phyloP scores from a whole-genome alignment of 108 stramenopile species.

The Pseudonitzschia pungens region DNA sequence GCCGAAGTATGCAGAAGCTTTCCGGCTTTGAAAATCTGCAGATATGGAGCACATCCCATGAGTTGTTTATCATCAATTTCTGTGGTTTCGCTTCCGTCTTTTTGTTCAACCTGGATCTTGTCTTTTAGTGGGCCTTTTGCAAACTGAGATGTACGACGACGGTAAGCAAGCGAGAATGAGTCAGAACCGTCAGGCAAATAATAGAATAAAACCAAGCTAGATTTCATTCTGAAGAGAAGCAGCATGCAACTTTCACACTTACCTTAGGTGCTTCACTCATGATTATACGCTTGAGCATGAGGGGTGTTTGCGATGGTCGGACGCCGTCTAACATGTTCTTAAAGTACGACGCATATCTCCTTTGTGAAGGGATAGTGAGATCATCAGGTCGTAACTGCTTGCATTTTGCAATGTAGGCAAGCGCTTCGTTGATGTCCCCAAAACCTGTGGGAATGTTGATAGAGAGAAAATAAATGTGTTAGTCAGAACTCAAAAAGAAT shows the following conservation, averaged over 20 bases:
- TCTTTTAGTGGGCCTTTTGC: conserved; percentile 39
- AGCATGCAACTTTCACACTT: conserved; percentile 4
- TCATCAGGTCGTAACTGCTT: conserved; percentile 63
- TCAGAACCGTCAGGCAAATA: background rate
- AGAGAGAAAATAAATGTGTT: background rate
- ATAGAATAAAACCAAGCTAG: background rate
- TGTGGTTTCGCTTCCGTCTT: background rate
- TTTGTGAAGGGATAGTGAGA: conserved; percentile 94
- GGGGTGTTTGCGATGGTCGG: conserved; percentile 74
- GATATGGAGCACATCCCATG: conserved; percentile 93
- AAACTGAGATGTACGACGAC: conserved; percentile 23
- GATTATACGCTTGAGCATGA: conserved; percentile 88
- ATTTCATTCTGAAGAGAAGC: conserved; percentile 3
- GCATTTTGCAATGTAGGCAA: conserved; percentile 87
- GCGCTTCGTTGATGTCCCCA: conserved; percentile 67
- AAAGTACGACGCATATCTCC: conserved; percentile 91
- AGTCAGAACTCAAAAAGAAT: background rate
- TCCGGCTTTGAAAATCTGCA: conserved; percentile 95
- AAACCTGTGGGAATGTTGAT: conserved; percentile 41
- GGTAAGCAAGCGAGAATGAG: background rate
- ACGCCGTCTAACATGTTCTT: conserved; percentile 83
- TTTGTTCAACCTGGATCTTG: conserved; percentile 33
- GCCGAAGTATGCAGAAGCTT: conserved; percentile 82
- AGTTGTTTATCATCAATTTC: conserved; percentile 27
- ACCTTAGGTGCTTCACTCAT: conserved; percentile 92